These are phyloP conservation scores for Lichenothelia convexa DNA, from an alignment of 495 filamentous ascomycete species.

Conservation along the genomic window DNA sequence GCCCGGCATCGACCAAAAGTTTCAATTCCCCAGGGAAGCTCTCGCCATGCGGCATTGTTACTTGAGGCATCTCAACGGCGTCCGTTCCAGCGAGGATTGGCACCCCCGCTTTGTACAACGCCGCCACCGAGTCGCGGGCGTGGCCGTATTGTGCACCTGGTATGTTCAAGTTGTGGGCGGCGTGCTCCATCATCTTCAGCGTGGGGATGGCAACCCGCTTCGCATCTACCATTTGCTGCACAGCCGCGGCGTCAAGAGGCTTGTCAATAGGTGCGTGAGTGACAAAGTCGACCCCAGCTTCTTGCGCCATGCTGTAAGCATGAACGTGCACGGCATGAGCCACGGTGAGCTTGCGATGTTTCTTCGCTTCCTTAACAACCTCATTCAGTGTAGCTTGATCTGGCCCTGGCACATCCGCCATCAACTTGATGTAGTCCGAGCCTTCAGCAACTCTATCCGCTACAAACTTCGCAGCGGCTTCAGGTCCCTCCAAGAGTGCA, in stretches of 20 bases:
- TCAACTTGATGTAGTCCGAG: slow-evolving; percentile 23
- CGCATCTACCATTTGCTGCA: neutral
- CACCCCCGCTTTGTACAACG: slow-evolving; percentile 1
- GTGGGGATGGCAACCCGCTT: neutral
- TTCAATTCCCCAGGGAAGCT: slow-evolving; percentile 18
- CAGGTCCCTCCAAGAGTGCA: neutral
- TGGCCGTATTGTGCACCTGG: neutral
- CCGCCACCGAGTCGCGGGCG: neutral
- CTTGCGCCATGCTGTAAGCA: slow-evolving; percentile 1
- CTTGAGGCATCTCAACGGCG: neutral
- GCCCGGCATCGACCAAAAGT: slow-evolving; percentile 18
- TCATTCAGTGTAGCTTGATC: slow-evolving; percentile 4
- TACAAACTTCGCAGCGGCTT: slow-evolving; percentile 14
- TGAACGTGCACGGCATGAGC: slow-evolving; percentile 12
- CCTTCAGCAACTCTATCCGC: slow-evolving; percentile 10
- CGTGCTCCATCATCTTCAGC: neutral
- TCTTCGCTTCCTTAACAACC: slow-evolving; percentile 16
- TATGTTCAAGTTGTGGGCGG: too few species aligned
- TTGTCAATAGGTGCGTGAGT: neutral
- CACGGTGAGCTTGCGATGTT: slow-evolving; percentile 13
- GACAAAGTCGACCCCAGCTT: slow-evolving; percentile 1
- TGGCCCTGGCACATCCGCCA: slow-evolving; percentile 14
- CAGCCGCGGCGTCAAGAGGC: neutral
- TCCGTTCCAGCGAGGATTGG: slow-evolving; percentile 9
- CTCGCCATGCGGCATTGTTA: neutral